Percentiles rank a stretch among this genome's conserved stretches.
phyloP scores from a whole-genome alignment of 805 yeast genomes.

The Wickerhamiella sergipiensis region DNA sequence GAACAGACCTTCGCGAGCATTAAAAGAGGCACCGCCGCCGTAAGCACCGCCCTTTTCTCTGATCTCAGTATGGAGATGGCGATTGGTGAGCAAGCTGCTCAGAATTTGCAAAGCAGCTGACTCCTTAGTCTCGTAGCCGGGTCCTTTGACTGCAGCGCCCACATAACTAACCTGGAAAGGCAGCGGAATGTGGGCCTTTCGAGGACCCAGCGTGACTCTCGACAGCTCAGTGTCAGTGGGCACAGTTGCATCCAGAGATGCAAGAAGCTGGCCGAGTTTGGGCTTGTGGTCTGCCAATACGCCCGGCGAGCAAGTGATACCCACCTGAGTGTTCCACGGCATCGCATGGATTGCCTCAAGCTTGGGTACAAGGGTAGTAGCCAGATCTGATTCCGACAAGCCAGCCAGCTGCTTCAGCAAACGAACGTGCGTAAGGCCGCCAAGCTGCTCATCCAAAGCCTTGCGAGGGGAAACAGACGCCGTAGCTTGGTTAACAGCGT shows the following conservation, averaged over 20 bases:
- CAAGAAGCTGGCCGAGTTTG: conserved; percentile 3
- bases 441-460: conserved; percentile 45
- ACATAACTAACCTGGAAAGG: conserved; percentile 87
- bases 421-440: conserved; percentile 68
- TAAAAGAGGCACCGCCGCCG: conserved; percentile 86
- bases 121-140: conserved; percentile 52
- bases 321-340: conserved; percentile 16
- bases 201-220: conserved; percentile 1
- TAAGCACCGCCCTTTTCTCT: conserved; percentile 97
- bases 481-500: conserved; percentile 55
- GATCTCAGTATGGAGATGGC: conserved; percentile 73
- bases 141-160: conserved; percentile 53
- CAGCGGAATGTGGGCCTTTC: conserved; percentile 42
- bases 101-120: conserved; percentile 78
- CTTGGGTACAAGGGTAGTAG: conserved; percentile 49
- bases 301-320: conserved; percentile 19
- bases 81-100: conserved; percentile 67
- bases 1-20: conserved; percentile 67
- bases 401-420: conserved; percentile 48
- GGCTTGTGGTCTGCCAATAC: conserved; percentile 6
- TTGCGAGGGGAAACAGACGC: conserved; percentile 49
- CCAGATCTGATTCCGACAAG: conserved; percentile 34
- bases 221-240: neutral
- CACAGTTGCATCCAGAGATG: neutral
- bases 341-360: conserved; percentile 26